Evolutionary conservation across 176 grass and related monocot genomes (phyloP), one percentile per base, ranked within the genome.

Genomic region (Oryza officinalis): DNA sequence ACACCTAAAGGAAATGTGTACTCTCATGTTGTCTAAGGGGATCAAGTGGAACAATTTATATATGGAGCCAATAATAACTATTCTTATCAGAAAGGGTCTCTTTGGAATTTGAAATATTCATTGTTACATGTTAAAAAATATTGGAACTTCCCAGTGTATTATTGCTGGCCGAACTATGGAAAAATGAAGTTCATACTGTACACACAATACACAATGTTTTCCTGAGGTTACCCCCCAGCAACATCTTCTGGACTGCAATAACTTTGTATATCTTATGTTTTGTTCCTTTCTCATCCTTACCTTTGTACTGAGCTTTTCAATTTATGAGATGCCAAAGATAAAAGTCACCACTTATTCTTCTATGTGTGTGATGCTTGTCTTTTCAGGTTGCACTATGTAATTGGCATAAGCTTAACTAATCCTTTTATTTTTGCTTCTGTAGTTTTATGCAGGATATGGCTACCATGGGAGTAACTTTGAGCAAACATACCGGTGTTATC

Each of bases 401-500:
- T 30, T 47, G 7, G 0, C 33, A 26, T 74, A 69, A 83, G 28
- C 80, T 83, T 83, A 78, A 14, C 22, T 75, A 47, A 50, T 63
- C 31, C 3, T 15, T 4, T 11, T 4, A 11, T 30, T 75, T 63
- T 64, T 47, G 26, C 70, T 15, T n/a, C 9, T 91, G 20, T 69
- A 94, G 91, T 93, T 90, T 87, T 96, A 90, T 6, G 67, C 78
- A 0, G 83, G 89, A 25, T 92, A 87, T 89, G 85, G 63, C 61
- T 88, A 86, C 71, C 83, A 74, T 88, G 78, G 79, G 60, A 94
- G 54, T 83, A 89, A 83, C 23, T 95, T 98, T 75, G 93, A 95
- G 86, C 89, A 95, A 84, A 90, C 80, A 0, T 98, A 90, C 41
- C 81, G 69, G 28, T 95, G 96, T 27, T 94, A 90, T 80, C 89